Evolutionary conservation across 2,329 filamentous ascomycete genomes (phyloP).

Genomic region (Lomentospora prolificans): DNA sequence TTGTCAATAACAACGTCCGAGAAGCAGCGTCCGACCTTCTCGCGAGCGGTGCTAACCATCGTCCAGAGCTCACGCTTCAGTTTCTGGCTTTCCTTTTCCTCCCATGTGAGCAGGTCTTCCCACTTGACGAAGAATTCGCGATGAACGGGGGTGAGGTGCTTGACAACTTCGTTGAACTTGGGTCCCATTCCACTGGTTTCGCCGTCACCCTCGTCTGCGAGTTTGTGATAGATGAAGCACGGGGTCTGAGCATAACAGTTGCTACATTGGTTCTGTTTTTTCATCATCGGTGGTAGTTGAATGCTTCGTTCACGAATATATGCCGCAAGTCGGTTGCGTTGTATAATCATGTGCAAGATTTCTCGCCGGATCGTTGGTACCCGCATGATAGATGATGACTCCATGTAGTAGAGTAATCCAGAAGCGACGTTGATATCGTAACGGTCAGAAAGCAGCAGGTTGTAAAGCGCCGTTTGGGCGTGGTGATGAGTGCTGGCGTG

Average conservation of each 20-base stretch:
- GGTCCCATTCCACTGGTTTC: conserved; percentile 72
- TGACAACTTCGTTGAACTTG: conserved; percentile 72
- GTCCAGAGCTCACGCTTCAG: conserved; percentile 90
- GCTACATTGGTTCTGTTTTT: conserved; percentile 69
- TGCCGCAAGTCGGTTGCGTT: conserved; percentile 80
- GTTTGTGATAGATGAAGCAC: conserved; percentile 89
- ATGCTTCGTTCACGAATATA: conserved; percentile 72
- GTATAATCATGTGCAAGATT: conserved; percentile 91
- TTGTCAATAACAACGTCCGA: conserved; percentile 63
- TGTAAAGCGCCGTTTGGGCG: conserved; percentile 92
- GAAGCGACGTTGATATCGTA: conserved; percentile 90
- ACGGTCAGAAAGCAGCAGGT: conserved; percentile 80
- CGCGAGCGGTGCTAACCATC: conserved; percentile 80
- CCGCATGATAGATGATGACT: conserved; percentile 74
- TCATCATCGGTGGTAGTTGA: conserved; percentile 77
- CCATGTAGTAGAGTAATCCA: conserved; percentile 90
- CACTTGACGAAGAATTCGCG: conserved; percentile 86
- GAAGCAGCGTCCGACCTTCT: conserved; percentile 84
- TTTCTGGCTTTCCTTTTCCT: conserved; percentile 84
- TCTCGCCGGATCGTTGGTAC: conserved; percentile 81
- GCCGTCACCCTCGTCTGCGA: conserved; percentile 73
- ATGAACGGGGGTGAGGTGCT: conserved; percentile 64
- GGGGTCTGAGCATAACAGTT: conserved; percentile 84
- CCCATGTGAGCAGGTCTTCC: conserved; percentile 86
- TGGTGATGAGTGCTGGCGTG: conserved; percentile 74